Base-by-base conservation (phyloP, 192 early-diverging fungal species). In the Backusella sp. region DNA sequence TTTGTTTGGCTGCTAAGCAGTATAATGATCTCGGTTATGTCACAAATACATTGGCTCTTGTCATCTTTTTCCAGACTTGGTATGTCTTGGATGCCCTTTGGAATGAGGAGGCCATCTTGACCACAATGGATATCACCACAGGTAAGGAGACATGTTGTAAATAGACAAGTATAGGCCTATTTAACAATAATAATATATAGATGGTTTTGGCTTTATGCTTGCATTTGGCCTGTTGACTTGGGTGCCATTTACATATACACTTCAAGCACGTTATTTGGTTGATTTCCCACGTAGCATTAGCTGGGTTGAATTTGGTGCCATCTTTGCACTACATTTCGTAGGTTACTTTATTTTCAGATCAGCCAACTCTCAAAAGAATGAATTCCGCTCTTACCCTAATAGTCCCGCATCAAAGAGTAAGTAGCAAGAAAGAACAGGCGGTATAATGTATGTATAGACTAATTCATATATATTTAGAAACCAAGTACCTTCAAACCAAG, bases 71-170 rank as follows among this genome's bases (percentile, higher is more conserved):
- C 66, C 92, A 99, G 80, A 86, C 85, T 32, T 90, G 88, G 77
- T 99, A 99, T 83, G 92, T 94, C 49, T 74, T 95, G 35, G 97
- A 99, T 83, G 90, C 95, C 4, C 80, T 96, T 41, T 93, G 86
- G 85, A 91, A 90, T 74, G 93, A 95, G 52, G 82, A 82, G 42
- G 62, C 23, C 14, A 94, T 99, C 23, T 77, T 99, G 82, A 97
- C 97, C 19, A 99, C 96, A 6, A 97, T 98, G 95, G 96, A 99
- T 73, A 94, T 99, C n/a, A 95, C 92, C 21, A 96, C 94, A 6
- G 79, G 79, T 81, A 68, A 32, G 32, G 32, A 3, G 32, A 3
- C 32, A 32, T 32, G 2, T 32, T 2, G 3, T 32, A 32, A 32
- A 3, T 2, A 32, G 2, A 32, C 32, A 32, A 3, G 32, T 3